Conservation (phyloP, 176 grass and related monocot species). For the Triticum aestivum region IWGSC_CS_RefSeq_v2.1 NC_057802.1:619460778-619461277, state of each 20-base stretch:
- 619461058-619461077: slow-evolving; percentile 56
- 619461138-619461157: neutral
- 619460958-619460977: neutral
- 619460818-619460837: slow-evolving; percentile 63
- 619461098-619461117: neutral
- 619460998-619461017: slow-evolving; percentile 66
- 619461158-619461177: slow-evolving; percentile 66
- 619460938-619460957: no score
- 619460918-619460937: no score
- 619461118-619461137: neutral
- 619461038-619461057: slow-evolving; percentile 69
- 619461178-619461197: slow-evolving; percentile 57
- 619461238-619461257: slow-evolving; percentile 23
- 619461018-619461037: slow-evolving; percentile 50
- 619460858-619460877: slow-evolving; percentile 60
- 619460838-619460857: slow-evolving; percentile 62
- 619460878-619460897: slow-evolving; percentile 8
- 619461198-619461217: slow-evolving; percentile 60
- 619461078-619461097: slow-evolving; percentile 2
- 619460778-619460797: slow-evolving; percentile 51
- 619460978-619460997: slow-evolving; percentile 36
- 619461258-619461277: neutral
- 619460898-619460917: neutral
- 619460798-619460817: slow-evolving; percentile 59
- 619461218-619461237: slow-evolving; percentile 90